Percentiles rank a stretch among this genome's conserved stretches.
Evolutionary conservation across 495 filamentous ascomycete genomes (phyloP).

Genomic region (Mytilinidion resinicola): DNA sequence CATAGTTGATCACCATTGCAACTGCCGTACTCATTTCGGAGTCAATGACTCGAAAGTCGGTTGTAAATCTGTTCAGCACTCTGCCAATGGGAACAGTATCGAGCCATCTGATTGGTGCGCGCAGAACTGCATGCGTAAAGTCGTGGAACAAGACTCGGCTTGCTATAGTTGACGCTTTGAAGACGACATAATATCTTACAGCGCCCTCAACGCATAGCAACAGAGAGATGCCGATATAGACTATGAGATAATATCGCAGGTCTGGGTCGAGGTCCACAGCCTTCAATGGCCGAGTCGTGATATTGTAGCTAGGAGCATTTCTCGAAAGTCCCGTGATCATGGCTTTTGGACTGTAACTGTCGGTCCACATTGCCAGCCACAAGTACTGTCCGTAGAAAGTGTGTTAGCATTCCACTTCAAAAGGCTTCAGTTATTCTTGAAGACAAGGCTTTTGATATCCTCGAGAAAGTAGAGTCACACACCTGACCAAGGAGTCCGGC

Average conservation of each 20-base stretch:
- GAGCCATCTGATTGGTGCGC: constrained; percentile 67
- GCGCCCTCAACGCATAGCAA: constrained; percentile 51
- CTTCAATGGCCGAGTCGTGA: neutral
- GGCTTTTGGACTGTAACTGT: constrained; percentile 29
- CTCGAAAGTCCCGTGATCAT: neutral
- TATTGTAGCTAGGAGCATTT: neutral
- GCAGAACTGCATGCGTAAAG: constrained; percentile 58
- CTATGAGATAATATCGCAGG: constrained; percentile 56
- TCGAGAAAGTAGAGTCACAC: constrained; percentile 16
- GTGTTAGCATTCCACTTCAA: neutral
- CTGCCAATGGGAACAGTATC: constrained; percentile 76
- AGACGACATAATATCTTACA: constrained; percentile 52
- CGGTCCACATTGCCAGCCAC: constrained; percentile 69
- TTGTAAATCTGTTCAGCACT: constrained; percentile 72
- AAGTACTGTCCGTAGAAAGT: constrained; percentile 43
- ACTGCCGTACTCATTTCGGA: neutral
- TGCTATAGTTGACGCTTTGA: constrained; percentile 53
- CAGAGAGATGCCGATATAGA: constrained; percentile 60
- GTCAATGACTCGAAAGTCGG: constrained; percentile 57
- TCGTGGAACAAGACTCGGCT: constrained; percentile 59
- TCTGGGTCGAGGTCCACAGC: constrained; percentile 1
- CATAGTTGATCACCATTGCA: neutral
- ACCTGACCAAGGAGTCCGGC: constrained; percentile 45
- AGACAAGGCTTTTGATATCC: too few species aligned
- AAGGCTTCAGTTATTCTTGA: too few species aligned